phyloP scores from a whole-genome alignment of 2,329 filamentous ascomycete genomes.

The Aureobasidium sp. region DNA sequence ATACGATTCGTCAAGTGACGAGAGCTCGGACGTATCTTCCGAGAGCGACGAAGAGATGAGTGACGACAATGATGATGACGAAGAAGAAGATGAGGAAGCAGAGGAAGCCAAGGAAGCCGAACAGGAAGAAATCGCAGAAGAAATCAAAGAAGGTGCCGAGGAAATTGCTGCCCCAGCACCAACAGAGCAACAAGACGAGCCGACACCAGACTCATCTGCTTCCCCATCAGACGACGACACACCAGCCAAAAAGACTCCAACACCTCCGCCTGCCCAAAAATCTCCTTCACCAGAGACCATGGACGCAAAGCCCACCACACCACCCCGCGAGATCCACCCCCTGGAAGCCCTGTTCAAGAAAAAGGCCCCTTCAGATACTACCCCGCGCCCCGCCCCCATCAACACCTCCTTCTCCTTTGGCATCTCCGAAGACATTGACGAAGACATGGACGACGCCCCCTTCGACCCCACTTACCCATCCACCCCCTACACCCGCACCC shows the following conservation, averaged over 20 bases:
- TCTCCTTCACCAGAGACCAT: background rate
- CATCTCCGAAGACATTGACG: slow-evolving; percentile 22
- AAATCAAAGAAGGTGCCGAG: slow-evolving; percentile 22
- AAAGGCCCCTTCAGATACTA: slow-evolving; percentile 25
- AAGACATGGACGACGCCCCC: background rate
- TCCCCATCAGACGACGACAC: background rate
- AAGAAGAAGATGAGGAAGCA: background rate
- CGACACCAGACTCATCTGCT: background rate
- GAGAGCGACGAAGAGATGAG: slow-evolving; percentile 1
- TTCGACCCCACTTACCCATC: slow-evolving; percentile 47
- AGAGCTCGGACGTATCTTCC: slow-evolving; percentile 13
- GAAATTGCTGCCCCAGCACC: slow-evolving; percentile 12
- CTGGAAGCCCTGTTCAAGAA: slow-evolving; percentile 90
- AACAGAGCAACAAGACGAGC: background rate
- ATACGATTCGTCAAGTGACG: slow-evolving; percentile 7
- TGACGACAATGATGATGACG: slow-evolving; percentile 5
- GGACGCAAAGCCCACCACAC: background rate
- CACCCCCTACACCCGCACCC: slow-evolving; percentile 72
- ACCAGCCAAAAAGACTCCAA: background rate
- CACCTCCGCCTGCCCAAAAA: background rate
- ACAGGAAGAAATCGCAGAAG: background rate
- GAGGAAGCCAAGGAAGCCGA: background rate
- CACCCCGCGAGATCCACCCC: slow-evolving; percentile 57
- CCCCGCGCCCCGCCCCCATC: slow-evolving; percentile 35
- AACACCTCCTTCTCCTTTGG: slow-evolving; percentile 76